phyloP scores from a whole-genome alignment of 1,139 yeast genomes.

The Yamadazyma spencermartinsiae region DNA sequence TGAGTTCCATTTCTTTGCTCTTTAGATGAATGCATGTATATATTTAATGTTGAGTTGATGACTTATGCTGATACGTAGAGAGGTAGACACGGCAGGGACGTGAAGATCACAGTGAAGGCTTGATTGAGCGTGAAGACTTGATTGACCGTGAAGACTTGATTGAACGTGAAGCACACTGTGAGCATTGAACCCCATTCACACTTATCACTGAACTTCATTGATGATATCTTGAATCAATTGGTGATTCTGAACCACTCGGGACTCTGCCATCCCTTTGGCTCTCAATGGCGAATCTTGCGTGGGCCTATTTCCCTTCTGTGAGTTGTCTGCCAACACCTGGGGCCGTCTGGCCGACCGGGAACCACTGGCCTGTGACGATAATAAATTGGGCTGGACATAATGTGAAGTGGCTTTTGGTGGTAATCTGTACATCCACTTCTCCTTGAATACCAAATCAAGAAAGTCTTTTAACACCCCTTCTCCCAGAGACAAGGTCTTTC shows the following conservation, averaged over 20 bases:
- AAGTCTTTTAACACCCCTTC: slow-evolving; percentile 62
- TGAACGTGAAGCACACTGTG: too few relatives aligned
- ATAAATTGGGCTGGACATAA: slow-evolving; percentile 15
- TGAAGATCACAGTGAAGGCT: too few relatives aligned
- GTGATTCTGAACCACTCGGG: slow-evolving; percentile 20
- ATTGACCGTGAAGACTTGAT: too few relatives aligned
- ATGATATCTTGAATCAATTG: slow-evolving; percentile 28
- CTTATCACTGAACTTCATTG: slow-evolving; percentile 15
- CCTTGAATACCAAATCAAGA: slow-evolving; percentile 55
- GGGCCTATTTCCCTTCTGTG: background rate
- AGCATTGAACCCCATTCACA: too few relatives aligned
- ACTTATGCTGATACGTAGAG: background rate
- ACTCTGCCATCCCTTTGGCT: slow-evolving; percentile 6
- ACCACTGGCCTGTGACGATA: background rate
- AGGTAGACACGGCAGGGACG: background rate
- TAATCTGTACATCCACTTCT: slow-evolving; percentile 65
- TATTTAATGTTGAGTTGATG: background rate
- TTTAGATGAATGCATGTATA: slow-evolving; percentile 22
- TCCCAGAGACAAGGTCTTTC: slow-evolving; percentile 52
- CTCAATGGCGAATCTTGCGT: slow-evolving; percentile 3
- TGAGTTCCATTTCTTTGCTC: slow-evolving; percentile 42
- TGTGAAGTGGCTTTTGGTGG: slow-evolving; percentile 39
- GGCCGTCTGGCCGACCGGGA: slow-evolving; percentile 24
- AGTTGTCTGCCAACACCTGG: background rate
- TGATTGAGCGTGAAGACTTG: background rate